Evolutionary conservation across 1,284 basidiomycete genomes (phyloP).

Genomic region (Amylostereum chailletii): DNA sequence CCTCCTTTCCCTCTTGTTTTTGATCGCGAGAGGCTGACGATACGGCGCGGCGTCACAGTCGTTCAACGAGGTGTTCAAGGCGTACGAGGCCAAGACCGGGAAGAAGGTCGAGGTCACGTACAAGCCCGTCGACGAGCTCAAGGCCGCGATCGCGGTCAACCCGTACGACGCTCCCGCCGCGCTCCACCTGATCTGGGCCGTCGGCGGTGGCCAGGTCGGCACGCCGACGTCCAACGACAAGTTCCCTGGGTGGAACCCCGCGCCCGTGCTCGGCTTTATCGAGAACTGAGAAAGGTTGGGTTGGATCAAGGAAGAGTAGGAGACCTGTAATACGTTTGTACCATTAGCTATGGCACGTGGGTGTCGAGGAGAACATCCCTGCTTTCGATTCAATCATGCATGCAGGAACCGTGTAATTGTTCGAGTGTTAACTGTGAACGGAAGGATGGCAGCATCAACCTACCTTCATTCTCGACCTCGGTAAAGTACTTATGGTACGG

Average conservation of each 20-base stretch:
- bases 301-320: no score
- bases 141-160: constrained; percentile 4
- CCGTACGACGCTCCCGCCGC: background rate
- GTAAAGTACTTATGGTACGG: no score
- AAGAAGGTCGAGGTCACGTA: constrained; percentile 11
- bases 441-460: no score
- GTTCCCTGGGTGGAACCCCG: constrained; percentile 13
- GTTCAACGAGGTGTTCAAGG: constrained; percentile 10
- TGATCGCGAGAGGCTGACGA: constrained; percentile 1
- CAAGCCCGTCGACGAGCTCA: constrained; percentile 6
- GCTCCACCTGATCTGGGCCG: constrained; percentile 7
- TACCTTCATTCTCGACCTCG: no score
- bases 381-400: no score
- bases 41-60: constrained; percentile 3
- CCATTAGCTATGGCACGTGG: no score
- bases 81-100: constrained; percentile 9
- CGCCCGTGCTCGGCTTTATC: background rate
- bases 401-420: no score
- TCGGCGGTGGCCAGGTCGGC: constrained; percentile 8
- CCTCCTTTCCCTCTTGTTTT: background rate
- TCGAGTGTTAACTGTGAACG: no score
- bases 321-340: no score
- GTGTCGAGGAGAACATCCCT: no score
- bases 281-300: no score
- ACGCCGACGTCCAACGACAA: constrained; percentile 5